Evolutionary conservation across 495 filamentous ascomycete species (phyloP).

Genomic region (Talaromyces proteolyticus): DNA sequence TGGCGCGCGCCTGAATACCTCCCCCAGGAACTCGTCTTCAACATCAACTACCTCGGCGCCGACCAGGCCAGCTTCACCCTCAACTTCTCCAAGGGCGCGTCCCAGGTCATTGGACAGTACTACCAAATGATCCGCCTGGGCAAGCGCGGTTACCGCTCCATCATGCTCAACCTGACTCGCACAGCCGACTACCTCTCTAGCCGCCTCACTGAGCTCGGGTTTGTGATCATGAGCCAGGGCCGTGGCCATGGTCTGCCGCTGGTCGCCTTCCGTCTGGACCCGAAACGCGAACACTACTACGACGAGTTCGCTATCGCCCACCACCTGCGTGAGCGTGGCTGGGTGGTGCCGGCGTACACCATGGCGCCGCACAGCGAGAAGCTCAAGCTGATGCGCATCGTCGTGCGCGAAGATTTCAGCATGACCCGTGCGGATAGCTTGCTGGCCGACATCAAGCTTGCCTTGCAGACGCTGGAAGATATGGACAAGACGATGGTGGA

Average conservation of each 20-base stretch:
- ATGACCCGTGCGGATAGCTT: conserved; percentile 68
- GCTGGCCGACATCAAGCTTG: conserved; percentile 66
- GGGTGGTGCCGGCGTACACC: conserved; percentile 90
- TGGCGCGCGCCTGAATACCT: conserved; percentile 81
- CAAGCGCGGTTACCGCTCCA: conserved; percentile 77
- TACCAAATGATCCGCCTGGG: conserved; percentile 92
- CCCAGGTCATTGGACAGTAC: conserved; percentile 91
- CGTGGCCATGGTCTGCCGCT: conserved; percentile 72
- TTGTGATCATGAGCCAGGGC: conserved; percentile 77
- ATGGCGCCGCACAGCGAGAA: conserved; percentile 80
- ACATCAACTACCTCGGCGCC: conserved; percentile 94
- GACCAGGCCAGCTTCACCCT: conserved; percentile 97
- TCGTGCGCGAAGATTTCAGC: conserved; percentile 84
- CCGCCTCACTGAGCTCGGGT: conserved; percentile 64
- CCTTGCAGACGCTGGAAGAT: conserved; percentile 56
- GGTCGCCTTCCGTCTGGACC: conserved; percentile 74
- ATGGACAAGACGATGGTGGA: conserved; percentile 67
- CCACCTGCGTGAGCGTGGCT: conserved; percentile 74
- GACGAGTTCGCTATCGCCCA: conserved; percentile 83
- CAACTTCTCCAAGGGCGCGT: conserved; percentile 91
- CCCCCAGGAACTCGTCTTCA: conserved; percentile 89
- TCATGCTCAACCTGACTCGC: conserved; percentile 83
- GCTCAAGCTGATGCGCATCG: conserved; percentile 81
- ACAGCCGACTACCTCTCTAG: conserved; percentile 74
- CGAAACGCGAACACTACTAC: conserved; percentile 53